These are phyloP conservation scores for Aspergillus intermedius DNA, from an alignment of 2,329 filamentous ascomycete genomes.

Conservation along the genomic window DNA sequence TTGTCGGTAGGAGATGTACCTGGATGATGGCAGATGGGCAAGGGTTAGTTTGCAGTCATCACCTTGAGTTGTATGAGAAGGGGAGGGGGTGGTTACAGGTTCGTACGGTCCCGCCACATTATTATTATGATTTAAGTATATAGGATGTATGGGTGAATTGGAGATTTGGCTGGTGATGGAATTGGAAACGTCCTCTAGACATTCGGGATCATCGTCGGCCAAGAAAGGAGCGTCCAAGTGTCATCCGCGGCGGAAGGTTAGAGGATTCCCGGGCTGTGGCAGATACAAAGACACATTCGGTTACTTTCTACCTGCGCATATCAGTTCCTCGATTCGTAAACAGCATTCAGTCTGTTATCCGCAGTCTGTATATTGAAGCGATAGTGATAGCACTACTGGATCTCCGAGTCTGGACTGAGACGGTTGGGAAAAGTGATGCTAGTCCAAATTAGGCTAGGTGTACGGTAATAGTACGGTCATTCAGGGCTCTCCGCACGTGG, in stretches of 20 bases:
- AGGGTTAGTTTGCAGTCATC: background rate
- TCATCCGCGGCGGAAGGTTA: background rate
- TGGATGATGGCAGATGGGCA: slow-evolving; percentile 31
- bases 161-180: slow-evolving; percentile 10
- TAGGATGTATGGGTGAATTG: slow-evolving; percentile 2
- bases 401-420: background rate
- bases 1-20: slow-evolving; percentile 98
- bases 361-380: background rate
- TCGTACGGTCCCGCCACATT: slow-evolving; percentile 99
- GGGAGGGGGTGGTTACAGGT: slow-evolving; percentile 61
- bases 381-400: background rate
- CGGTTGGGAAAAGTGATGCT: too few species aligned
- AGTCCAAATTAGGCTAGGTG: too few species aligned
- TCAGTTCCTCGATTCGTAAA: too few species aligned
- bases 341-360: too few species aligned
- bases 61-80: background rate
- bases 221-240: background rate
- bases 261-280: slow-evolving; percentile 7
- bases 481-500: too few species aligned
- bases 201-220: slow-evolving; percentile 12
- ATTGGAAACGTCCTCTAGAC: slow-evolving; percentile 1
- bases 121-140: slow-evolving; percentile 41
- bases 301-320: background rate
- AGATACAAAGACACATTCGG: background rate
- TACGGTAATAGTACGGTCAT: too few species aligned